Evolutionary conservation across 805 yeast genomes (phyloP).

Genomic region (Candida ascalaphidarum): DNA sequence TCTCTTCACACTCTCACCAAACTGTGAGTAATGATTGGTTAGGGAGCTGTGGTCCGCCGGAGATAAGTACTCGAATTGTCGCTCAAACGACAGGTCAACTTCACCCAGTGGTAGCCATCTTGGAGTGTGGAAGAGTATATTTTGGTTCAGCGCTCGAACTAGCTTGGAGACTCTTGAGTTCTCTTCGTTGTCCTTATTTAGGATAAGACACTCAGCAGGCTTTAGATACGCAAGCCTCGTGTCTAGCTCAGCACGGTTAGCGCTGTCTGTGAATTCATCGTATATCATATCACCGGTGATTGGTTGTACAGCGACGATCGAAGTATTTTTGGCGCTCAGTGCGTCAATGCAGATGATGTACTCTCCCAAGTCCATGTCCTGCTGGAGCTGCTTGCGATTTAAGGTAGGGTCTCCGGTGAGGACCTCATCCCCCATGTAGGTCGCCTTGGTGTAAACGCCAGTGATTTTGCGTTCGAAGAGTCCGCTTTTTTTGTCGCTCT

Average conservation of each 20-base stretch:
- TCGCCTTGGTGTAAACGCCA: conserved; percentile 72
- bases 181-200: conserved; percentile 26
- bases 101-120: too few relatives aligned
- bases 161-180: conserved; percentile 13
- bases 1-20: conserved; percentile 14
- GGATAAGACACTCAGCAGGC: conserved; percentile 64
- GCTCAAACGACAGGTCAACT: too few relatives aligned
- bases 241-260: conserved; percentile 53
- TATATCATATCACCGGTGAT: conserved; percentile 67
- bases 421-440: conserved; percentile 60
- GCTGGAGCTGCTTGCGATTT: conserved; percentile 4
- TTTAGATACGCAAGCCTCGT: conserved; percentile 65
- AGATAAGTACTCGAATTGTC: conserved; percentile 1
- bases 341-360: conserved; percentile 39
- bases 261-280: conserved; percentile 61
- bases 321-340: conserved; percentile 11
- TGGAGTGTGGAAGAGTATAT: too few relatives aligned
- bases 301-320: conserved; percentile 59
- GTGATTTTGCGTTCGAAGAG: conserved; percentile 65
- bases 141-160: too few relatives aligned
- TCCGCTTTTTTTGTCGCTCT: conserved; percentile 27
- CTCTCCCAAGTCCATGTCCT: conserved; percentile 17
- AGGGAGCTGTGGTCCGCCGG: conserved; percentile 6
- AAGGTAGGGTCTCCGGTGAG: conserved; percentile 8
- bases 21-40: conserved; percentile 15